Evolutionary conservation across 805 yeast species (phyloP), one percentile per base, ranked within the genome.

Genomic region (Metschnikowia colocasiae): DNA sequence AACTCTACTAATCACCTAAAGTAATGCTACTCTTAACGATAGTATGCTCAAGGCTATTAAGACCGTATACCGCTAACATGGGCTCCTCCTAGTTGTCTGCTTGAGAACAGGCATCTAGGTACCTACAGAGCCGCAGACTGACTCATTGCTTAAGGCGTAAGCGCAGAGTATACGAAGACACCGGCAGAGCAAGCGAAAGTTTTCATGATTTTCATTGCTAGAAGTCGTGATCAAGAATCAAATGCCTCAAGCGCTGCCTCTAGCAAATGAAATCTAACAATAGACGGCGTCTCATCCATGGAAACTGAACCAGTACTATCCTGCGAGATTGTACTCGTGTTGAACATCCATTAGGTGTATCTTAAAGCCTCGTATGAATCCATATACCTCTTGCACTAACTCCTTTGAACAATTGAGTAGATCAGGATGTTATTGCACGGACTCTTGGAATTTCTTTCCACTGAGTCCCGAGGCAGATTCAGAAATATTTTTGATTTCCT

Each of bases 311-410:
- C 29, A 7, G 26, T 45, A 12, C 34, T 33, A 2, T 33, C 29
- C 16, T 40, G 45, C 45, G 36, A n/a, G 23, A 29, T n/a, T 5
- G 10, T 8, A 9, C 20, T 32, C 23, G 46, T 51, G 30, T 59
- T 61, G 7, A 32, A 71, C 54, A 10, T 57, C 60, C 9, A 47
- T 48, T 22, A 71, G 52, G 49, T 72, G 76, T 1, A 55, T 40
- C 15, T 59, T 55, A 71, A 68, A 3, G 73, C 63, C 26, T 61
- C 61, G 25, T 65, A 62, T 0, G 75, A 65, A 3, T 65, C 64
- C 41, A 66, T 54, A 44, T 64, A 68, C 75, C 55, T 71, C 73
- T 22, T 68, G 68, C 22, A 62, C 59, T 43, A 72, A 57, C 69
- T 3, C 71, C 75, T 47, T 64, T 62, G 18, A 72, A 68, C 27